Conservation (phyloP, 345 rosid genomes). For the Dipteronia dyeriana region DNA sequence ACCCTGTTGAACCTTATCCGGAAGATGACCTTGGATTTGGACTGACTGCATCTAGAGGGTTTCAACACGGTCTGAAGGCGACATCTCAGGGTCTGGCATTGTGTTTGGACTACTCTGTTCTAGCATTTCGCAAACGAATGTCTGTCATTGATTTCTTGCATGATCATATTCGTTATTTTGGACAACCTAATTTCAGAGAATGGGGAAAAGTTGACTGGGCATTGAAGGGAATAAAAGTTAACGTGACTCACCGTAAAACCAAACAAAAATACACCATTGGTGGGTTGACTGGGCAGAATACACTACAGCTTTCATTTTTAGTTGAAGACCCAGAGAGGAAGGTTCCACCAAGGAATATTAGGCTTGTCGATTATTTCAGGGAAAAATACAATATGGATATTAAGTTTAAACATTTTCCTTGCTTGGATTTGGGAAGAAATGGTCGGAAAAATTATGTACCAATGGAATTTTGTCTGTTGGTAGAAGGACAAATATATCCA, state of each 20-base stretch:
- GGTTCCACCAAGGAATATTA: conserved; percentile 27
- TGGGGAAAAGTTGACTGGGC: conserved; percentile 42
- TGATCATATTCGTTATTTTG: conserved; percentile 39
- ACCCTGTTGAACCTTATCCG: conserved; percentile 23
- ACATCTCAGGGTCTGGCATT: conserved; percentile 67
- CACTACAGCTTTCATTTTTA: conserved; percentile 41
- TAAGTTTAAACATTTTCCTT: conserved; percentile 51
- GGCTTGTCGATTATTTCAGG: conserved; percentile 62
- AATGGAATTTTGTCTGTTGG: conserved; percentile 75
- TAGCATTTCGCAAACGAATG: conserved; percentile 68
- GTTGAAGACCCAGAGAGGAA: conserved; percentile 48
- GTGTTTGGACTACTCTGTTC: conserved; percentile 76
- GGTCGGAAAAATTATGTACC: conserved; percentile 60
- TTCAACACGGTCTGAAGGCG: conserved; percentile 72
- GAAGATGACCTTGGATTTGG: conserved; percentile 63
- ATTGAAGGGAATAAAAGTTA: conserved; percentile 57
- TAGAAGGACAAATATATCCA: conserved; percentile 83
- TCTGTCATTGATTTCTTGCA: conserved; percentile 57
- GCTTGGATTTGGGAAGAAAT: conserved; percentile 66
- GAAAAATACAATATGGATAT: conserved; percentile 53
- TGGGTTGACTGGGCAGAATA: conserved; percentile 48
- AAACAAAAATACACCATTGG: conserved; percentile 57
- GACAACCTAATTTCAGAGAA: conserved; percentile 27
- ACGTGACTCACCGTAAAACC: conserved; percentile 61
- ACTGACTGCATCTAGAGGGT: conserved; percentile 64